Base-by-base conservation (phyloP, 192 early-diverging fungal genomes). In the Backusella westeae region DNA sequence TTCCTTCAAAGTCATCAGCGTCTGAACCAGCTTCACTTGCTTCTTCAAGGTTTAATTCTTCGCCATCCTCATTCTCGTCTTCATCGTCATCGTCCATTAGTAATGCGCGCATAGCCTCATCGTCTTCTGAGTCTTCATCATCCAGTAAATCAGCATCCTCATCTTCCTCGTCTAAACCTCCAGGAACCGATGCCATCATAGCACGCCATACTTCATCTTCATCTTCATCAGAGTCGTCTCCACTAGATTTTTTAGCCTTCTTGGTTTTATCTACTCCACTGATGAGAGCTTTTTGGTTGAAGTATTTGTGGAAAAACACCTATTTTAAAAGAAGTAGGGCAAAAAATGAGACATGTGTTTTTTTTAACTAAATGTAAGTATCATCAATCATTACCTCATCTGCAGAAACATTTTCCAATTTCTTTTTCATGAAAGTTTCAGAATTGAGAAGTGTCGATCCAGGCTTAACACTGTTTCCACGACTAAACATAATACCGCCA, bases 181-280 rank as follows among this genome's bases (percentile, higher is more conserved):
- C 86, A 35, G 92, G 91, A 82, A 92, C 88, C 67, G 87, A 89
- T 35, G 82, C 77, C 44, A 89, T 87, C 94, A 98, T 98, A 8
- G 95, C 97, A 34, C 89, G 78, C 95, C 95, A 96, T 34, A 96
- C 87, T 83, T 96, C 94, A 29, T 96, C 96, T 69, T 98, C 96
- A 6, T 89, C 90, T 34, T 82, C 88, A 26, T 85, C 89, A 38
- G 83, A 86, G 14, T 83, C 76, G 82, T 87, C 74, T 76, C 83
- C 74, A 78, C 83, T 70, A 85, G 68, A 15, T 34, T 75, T 75
- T 41, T 63, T 67, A 21, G 63, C 6, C 26, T 63, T 53, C 52
- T 76, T 75, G 34, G 74, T 41, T n/a, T 74, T 72, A 23, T 67
- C 68, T 46, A 29, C 56, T 63, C 56, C 56, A 63, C 56, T 53